Percentiles rank a stretch among this genome's conserved stretches.
Evolutionary conservation across 2,329 filamentous ascomycete genomes (phyloP).

Genomic region (Rhytidhysteron rufulum): DNA sequence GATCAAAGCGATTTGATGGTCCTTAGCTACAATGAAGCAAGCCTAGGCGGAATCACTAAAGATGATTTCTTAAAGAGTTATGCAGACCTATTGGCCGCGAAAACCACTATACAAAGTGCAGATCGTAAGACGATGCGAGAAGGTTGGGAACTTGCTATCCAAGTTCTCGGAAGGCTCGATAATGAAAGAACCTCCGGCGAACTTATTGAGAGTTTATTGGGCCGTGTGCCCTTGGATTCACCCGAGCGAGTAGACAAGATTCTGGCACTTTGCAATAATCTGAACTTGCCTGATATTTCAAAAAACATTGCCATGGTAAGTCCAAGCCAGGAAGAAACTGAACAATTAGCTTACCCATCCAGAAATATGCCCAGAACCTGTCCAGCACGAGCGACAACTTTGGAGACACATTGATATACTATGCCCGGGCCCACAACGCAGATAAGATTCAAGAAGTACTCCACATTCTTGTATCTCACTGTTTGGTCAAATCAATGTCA

Average conservation of each 20-base stretch:
- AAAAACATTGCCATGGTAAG: conserved; percentile 78
- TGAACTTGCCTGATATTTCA: conserved; percentile 75
- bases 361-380: conserved; percentile 81
- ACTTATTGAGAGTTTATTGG: conserved; percentile 70
- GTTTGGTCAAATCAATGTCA: conserved; percentile 76
- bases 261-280: conserved; percentile 70
- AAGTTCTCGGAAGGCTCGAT: conserved; percentile 77
- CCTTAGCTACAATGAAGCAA: conserved; percentile 55
- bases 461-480: conserved; percentile 82
- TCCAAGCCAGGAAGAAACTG: too few species aligned
- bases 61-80: conserved; percentile 77
- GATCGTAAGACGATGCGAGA: conserved; percentile 44
- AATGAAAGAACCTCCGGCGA: conserved; percentile 66
- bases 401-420: conserved; percentile 85
- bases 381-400: conserved; percentile 71
- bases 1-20: conserved; percentile 84
- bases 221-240: conserved; percentile 68
- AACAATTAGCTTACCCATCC: conserved; percentile 3
- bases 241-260: conserved; percentile 74
- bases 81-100: conserved; percentile 58
- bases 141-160: conserved; percentile 87
- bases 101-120: conserved; percentile 38
- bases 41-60: conserved; percentile 55
- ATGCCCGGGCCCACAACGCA: conserved; percentile 75
- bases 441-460: conserved; percentile 80